Conservation (phyloP, 1,284 basidiomycete genomes). For the Pseudozyma tsukubaensis region DNA sequence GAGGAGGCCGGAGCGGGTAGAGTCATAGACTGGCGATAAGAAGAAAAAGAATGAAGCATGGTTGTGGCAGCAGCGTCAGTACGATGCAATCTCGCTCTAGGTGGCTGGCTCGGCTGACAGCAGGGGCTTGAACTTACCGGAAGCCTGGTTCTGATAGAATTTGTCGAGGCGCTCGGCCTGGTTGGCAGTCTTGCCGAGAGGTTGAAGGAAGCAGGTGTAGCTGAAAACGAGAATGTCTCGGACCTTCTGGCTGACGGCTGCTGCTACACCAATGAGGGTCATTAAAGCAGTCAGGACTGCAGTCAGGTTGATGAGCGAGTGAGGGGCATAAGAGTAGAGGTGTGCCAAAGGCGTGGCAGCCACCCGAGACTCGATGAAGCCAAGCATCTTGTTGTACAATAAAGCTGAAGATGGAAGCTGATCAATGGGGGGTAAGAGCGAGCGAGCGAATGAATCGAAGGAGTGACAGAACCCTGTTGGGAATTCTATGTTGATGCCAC, state of each 20-base stretch:
- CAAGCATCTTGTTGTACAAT: conserved; percentile 19
- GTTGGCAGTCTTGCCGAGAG: conserved; percentile 64
- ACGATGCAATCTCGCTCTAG: not conserved
- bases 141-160: conserved; percentile 66
- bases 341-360: conserved; percentile 39
- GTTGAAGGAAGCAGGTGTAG: conserved; percentile 68
- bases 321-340: conserved; percentile 33
- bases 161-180: conserved; percentile 67
- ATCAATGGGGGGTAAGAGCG: too few species aligned
- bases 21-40: conserved; percentile 62
- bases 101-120: not conserved
- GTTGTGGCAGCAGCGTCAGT: not conserved
- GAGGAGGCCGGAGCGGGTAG: conserved; percentile 64
- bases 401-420: not conserved
- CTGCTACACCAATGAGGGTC: conserved; percentile 36
- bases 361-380: conserved; percentile 21
- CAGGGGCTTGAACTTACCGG: conserved; percentile 47
- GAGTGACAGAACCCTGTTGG: too few species aligned
- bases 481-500: too few species aligned
- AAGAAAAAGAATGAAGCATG: not conserved
- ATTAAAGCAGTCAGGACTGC: conserved; percentile 24
- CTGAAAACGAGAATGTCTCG: conserved; percentile 59
- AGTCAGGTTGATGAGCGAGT: conserved; percentile 32
- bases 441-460: too few species aligned
- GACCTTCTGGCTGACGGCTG: conserved; percentile 47